A percentile compares a stretch with the other conserved stretches of the same genome.
Conservation (phyloP, 495 filamentous ascomycete species). For the Penicillium fimorum region DNA sequence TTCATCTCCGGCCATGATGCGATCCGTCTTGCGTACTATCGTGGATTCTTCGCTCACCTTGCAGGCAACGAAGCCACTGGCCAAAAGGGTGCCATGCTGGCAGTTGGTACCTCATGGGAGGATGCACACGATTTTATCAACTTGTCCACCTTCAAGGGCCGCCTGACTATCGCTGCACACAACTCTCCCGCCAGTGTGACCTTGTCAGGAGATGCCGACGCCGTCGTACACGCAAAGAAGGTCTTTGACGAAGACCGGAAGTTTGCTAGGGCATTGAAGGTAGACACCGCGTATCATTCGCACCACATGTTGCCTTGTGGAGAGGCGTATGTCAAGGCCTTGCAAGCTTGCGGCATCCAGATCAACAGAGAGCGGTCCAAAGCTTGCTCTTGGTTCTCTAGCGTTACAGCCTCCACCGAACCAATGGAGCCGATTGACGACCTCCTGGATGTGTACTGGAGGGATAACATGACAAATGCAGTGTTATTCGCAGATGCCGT, state of each 20-base stretch:
- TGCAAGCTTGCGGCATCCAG: constrained; percentile 17
- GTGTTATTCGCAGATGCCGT: constrained; percentile 13
- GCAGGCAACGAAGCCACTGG: constrained; percentile 21
- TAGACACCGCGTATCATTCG: constrained; percentile 39
- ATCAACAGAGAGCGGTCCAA: not conserved
- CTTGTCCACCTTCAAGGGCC: not conserved
- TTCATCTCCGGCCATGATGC: constrained; percentile 30
- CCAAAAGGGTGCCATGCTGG: constrained; percentile 49
- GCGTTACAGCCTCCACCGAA: constrained; percentile 10
- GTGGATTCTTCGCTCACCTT: constrained; percentile 31
- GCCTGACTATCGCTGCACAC: constrained; percentile 24
- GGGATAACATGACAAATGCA: constrained; percentile 8
- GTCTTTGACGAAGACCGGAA: constrained; percentile 8
- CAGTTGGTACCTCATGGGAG: constrained; percentile 43
- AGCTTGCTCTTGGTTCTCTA: constrained; percentile 6
- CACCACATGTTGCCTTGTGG: constrained; percentile 37
- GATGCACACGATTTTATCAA: constrained; percentile 41
- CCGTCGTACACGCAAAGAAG: constrained; percentile 23
- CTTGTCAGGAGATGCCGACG: constrained; percentile 31
- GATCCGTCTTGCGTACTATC: constrained; percentile 50
- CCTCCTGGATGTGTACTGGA: constrained; percentile 10
- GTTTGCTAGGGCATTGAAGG: constrained; percentile 38
- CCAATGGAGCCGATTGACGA: not conserved
- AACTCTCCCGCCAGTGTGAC: constrained; percentile 36
- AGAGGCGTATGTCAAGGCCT: constrained; percentile 35